Evolutionary conservation across 352 stramenopile species (phyloP), one percentile per base, ranked within the genome.

Genomic region (Phytophthora kernoviae): DNA sequence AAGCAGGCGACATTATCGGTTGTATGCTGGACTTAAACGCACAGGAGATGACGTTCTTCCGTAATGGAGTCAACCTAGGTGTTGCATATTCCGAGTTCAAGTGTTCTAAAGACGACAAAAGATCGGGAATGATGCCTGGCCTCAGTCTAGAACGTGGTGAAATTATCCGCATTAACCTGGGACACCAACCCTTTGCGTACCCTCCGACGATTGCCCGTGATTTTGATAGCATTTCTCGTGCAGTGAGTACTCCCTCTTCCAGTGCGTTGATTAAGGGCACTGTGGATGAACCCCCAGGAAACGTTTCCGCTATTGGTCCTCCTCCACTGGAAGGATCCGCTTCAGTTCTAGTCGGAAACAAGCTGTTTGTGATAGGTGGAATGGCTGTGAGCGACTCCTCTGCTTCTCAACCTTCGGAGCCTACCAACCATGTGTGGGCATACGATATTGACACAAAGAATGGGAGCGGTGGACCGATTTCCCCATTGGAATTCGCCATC

Each of bases 1-100:
- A 88, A 55, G 84, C 83, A 30, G 91, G 90, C 1, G 92, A 98
- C 68, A 80, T 98, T 20, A 94, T 98, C 39, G 93, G 93, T 17
- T 98, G 93, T 42, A 50, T 93, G 14, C 63, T 97, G 45, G 88
- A 98, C 49, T 64, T 97, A 22, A 81, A 88, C 20, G 56, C 75
- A 1, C 65, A 75, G 26, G 83, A 94, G 41, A 96, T 97, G 82
- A 84, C 70, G 5, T 97, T 96, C 63, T 96, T 89, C 47, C 76
- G 90, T 1, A 97, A 97, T 53, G 90, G 90, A 18, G 88, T 93
- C 18, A 87, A 89, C 40, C 64, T 96, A 18, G 87, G 87, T 8
- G 70, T 90, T 18, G 87, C 87, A 5, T 96, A 90, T 46, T 79
- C 81, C 1, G 75, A 91, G 42, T 63, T 94, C 22, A 82, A 85